Evolutionary conservation across 805 yeast species (phyloP).

Genomic region (Kluyveromyces siamensis): DNA sequence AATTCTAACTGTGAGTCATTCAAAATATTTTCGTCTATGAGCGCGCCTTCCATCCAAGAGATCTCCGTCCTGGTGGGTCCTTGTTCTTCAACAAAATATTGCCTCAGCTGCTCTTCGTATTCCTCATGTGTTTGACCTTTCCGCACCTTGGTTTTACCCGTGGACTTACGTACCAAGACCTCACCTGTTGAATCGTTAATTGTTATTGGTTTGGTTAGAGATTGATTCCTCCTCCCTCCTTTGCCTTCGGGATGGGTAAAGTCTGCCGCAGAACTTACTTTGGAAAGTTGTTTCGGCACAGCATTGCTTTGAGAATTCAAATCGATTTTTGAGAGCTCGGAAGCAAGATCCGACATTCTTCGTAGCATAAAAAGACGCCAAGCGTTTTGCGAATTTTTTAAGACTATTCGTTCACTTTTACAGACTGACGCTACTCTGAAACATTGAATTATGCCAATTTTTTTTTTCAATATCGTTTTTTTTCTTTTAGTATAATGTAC

Average conservation of each 20-base stretch:
- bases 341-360: neutral
- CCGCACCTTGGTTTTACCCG: constrained; percentile 42
- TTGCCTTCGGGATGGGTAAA: neutral
- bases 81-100: constrained; percentile 33
- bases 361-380: too few species aligned
- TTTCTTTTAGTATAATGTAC: neutral
- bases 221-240: constrained; percentile 7
- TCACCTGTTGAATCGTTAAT: constrained; percentile 29
- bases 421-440: too few species aligned
- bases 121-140: constrained; percentile 67
- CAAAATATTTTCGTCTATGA: constrained; percentile 12
- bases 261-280: neutral
- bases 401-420: too few species aligned
- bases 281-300: neutral
- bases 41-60: constrained; percentile 17
- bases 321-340: neutral
- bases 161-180: constrained; percentile 36
- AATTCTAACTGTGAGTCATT: constrained; percentile 19
- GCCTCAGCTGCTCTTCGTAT: constrained; percentile 40
- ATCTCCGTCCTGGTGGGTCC: constrained; percentile 53
- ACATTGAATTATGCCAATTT: neutral
- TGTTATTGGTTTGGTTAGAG: constrained; percentile 20
- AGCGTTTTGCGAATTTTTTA: too few species aligned
- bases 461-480: too few species aligned
- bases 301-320: neutral